These are phyloP conservation scores for Jacaranda mimosifolia DNA, from an alignment of 257 asterid genomes.

Conservation along the genomic window DNA sequence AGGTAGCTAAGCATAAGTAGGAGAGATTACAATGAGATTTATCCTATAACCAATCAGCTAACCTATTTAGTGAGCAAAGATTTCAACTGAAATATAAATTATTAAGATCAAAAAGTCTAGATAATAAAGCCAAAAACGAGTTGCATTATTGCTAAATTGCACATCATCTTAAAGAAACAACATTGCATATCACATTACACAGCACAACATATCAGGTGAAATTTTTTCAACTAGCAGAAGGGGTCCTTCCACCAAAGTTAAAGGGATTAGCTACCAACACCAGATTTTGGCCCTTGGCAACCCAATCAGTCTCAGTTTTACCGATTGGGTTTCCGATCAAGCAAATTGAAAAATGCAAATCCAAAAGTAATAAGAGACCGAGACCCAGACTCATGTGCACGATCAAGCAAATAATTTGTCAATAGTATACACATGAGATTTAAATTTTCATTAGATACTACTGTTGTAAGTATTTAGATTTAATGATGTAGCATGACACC, in stretches of 20 bases:
- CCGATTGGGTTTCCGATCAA: not conserved
- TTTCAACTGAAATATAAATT: not conserved
- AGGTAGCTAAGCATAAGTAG: slow-evolving; percentile 51
- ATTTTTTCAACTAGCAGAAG: not conserved
- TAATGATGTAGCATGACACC: not conserved
- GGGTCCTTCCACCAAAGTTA: not conserved
- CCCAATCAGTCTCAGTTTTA: not conserved
- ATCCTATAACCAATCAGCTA: slow-evolving; percentile 12
- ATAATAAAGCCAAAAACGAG: not conserved
- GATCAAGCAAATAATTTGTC: not conserved
- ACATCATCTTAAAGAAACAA: not conserved
- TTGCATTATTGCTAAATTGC: not conserved
- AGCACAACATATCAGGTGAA: slow-evolving; percentile 1
- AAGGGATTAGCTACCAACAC: not conserved
- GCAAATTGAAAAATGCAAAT: not conserved
- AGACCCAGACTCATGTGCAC: not conserved
- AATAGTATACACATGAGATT: not conserved
- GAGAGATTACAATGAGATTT: not conserved
- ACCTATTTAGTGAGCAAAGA: not conserved
- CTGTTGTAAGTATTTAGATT: not conserved
- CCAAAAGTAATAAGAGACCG: not conserved
- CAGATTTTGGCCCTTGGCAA: not conserved
- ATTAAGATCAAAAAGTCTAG: not conserved
- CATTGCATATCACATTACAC: not conserved
- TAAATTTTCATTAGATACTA: not conserved